These are phyloP conservation scores for Thyridium curvatum DNA, from an alignment of 2,329 filamentous ascomycete species.

Conservation along the genomic window DNA sequence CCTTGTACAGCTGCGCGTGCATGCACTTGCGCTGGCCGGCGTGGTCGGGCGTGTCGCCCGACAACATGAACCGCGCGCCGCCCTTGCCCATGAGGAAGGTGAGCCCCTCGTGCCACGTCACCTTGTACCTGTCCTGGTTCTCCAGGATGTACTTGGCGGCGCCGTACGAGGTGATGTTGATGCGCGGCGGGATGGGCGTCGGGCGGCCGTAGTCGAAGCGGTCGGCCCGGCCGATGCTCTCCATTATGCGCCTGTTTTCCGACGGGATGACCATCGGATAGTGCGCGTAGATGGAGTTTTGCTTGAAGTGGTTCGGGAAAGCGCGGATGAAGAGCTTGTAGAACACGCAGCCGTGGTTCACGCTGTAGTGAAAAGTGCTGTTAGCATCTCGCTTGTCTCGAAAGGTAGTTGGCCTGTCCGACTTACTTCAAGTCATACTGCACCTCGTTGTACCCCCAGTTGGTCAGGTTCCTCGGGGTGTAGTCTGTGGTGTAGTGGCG, in stretches of 20 bases:
- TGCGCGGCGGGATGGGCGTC: conserved; percentile 35
- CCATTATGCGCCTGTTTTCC: conserved; percentile 68
- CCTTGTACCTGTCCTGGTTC: conserved; percentile 54
- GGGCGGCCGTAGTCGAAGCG: conserved; percentile 67
- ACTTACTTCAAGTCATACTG: conserved; percentile 56
- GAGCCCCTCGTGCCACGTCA: conserved; percentile 58
- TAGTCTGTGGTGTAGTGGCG: conserved; percentile 76
- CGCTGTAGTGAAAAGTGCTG: conserved; percentile 8
- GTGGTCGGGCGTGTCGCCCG: conserved; percentile 41
- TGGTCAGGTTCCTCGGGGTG: conserved; percentile 66
- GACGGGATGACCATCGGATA: conserved; percentile 66
- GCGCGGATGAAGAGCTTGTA: conserved; percentile 78
- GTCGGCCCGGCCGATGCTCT: conserved; percentile 57
- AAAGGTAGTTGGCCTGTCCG: not conserved
- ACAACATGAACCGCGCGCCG: conserved; percentile 50
- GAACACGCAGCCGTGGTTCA: conserved; percentile 78
- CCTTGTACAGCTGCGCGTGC: conserved; percentile 51
- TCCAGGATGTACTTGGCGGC: conserved; percentile 57
- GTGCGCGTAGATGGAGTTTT: conserved; percentile 75
- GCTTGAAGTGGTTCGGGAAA: conserved; percentile 73
- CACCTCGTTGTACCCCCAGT: conserved; percentile 76
- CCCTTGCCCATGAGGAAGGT: conserved; percentile 53
- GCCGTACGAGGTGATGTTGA: conserved; percentile 54
- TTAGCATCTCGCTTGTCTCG: not conserved
- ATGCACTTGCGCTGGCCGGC: conserved; percentile 45